phyloP scores from a whole-genome alignment of 768 basidiomycete genomes.

The Boletus rubescentipes region DNA sequence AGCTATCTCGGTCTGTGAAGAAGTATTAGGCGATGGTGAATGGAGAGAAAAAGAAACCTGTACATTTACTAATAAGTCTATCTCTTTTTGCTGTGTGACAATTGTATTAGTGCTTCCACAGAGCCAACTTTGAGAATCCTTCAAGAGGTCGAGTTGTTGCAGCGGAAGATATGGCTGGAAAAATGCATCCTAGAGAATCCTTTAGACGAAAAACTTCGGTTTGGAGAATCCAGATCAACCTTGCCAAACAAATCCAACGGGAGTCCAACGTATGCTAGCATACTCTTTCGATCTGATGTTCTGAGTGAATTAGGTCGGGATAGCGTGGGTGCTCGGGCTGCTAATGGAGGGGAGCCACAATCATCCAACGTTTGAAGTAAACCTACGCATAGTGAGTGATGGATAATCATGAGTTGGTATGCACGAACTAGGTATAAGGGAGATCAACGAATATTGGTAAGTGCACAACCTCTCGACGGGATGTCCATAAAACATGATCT shows the following conservation, averaged over 20 bases:
- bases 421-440: slow-evolving; percentile 76
- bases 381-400: slow-evolving; percentile 43
- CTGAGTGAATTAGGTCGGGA: slow-evolving; percentile 74
- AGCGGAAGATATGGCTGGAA: slow-evolving; percentile 98
- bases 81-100: slow-evolving; percentile 88
- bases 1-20: slow-evolving; percentile 75
- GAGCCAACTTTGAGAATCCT: slow-evolving; percentile 79
- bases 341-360: slow-evolving; percentile 83
- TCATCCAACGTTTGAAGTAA: slow-evolving; percentile 89
- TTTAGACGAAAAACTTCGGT: neutral
- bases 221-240: slow-evolving; percentile 38
- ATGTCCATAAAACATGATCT: slow-evolving; percentile 97
- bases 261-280: slow-evolving; percentile 91
- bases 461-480: slow-evolving; percentile 96
- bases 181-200: slow-evolving; percentile 68
- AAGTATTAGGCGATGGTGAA: neutral
- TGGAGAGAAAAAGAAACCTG: neutral
- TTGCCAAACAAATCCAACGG: slow-evolving; percentile 93
- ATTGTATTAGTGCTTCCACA: slow-evolving; percentile 96
- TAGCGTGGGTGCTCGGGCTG: slow-evolving; percentile 56
- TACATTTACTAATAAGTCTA: slow-evolving; percentile 90
- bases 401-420: neutral
- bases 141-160: slow-evolving; percentile 89
- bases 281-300: slow-evolving; percentile 87
- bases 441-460: slow-evolving; percentile 96